These are phyloP conservation scores for Gossypium schwendimanii DNA, from an alignment of 441 rosid species.

Conservation along the genomic window DNA sequence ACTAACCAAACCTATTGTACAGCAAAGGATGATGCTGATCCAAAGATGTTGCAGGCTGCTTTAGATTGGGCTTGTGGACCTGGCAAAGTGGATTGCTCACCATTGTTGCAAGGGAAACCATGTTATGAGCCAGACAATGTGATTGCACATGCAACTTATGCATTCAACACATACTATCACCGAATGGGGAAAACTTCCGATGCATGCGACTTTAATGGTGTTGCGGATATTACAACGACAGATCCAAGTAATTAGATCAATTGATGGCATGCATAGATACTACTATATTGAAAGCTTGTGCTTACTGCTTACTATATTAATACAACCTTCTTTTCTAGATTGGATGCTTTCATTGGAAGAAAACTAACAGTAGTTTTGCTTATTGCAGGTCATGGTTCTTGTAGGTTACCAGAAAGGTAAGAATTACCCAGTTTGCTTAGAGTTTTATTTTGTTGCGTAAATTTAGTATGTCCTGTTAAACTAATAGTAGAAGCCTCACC, in stretches of 20 bases:
- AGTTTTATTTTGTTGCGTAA: background rate
- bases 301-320: background rate
- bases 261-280: background rate
- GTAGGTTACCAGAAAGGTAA: slow-evolving; percentile 28
- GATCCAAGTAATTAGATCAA: slow-evolving; percentile 30
- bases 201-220: slow-evolving; percentile 35
- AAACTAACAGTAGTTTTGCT: background rate
- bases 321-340: background rate
- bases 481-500: background rate
- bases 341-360: background rate
- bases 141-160: slow-evolving; percentile 33
- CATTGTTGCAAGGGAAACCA: slow-evolving; percentile 7
- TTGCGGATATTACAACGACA: slow-evolving; percentile 34
- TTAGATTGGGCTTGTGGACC: slow-evolving; percentile 6
- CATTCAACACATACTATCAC: slow-evolving; percentile 35
- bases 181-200: slow-evolving; percentile 22
- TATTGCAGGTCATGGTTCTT: slow-evolving; percentile 30
- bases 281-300: background rate
- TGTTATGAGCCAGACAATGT: slow-evolving; percentile 37
- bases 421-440: background rate
- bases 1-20: background rate
- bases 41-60: background rate
- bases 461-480: background rate
- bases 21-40: background rate
- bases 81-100: background rate